These are phyloP conservation scores for Stachybotrys elegans DNA, from an alignment of 2,329 filamentous ascomycete species.

Conservation along the genomic window DNA sequence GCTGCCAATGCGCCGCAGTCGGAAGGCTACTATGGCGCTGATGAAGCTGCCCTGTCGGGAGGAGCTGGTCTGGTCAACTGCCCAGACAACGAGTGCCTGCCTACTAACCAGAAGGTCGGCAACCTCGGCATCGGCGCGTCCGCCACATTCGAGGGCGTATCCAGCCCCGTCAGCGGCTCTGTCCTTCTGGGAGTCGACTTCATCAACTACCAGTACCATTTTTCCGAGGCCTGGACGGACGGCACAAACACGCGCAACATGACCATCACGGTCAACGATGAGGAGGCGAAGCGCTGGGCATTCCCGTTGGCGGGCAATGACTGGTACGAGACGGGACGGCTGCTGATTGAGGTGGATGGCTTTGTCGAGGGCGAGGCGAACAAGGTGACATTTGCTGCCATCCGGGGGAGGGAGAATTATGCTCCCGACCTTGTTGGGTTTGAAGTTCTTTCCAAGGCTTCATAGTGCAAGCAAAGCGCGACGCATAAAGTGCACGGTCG, in stretches of 20 bases:
- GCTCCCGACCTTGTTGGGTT: constrained; percentile 40
- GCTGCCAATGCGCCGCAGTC: constrained; percentile 14
- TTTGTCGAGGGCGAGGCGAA: constrained; percentile 36
- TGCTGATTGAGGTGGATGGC: constrained; percentile 39
- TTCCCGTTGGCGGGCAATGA: constrained; percentile 45
- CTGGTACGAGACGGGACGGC: constrained; percentile 43
- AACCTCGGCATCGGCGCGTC: constrained; percentile 27
- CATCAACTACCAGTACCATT: constrained; percentile 47
- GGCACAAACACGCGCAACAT: constrained; percentile 46
- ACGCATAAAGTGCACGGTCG: no score
- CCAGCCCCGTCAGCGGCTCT: constrained; percentile 20
- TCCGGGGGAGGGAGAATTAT: constrained; percentile 17
- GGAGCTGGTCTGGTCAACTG: constrained; percentile 29
- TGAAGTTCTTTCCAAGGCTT: constrained; percentile 19
- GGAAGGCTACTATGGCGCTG: constrained; percentile 33
- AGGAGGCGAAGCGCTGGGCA: constrained; percentile 36
- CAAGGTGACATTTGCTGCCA: constrained; percentile 26
- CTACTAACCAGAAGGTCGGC: constrained; percentile 36
- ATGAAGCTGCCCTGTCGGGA: constrained; percentile 29
- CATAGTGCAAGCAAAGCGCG: no score
- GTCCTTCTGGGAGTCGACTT: constrained; percentile 43
- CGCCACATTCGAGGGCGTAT: constrained; percentile 29
- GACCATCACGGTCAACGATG: constrained; percentile 42
- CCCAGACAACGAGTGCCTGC: constrained; percentile 31
- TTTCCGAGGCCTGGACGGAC: constrained; percentile 33